Percentiles rank a stretch among this genome's conserved stretches.
Conservation (phyloP, 176 grass and related monocot species). For the Aegilops sharonensis region DNA sequence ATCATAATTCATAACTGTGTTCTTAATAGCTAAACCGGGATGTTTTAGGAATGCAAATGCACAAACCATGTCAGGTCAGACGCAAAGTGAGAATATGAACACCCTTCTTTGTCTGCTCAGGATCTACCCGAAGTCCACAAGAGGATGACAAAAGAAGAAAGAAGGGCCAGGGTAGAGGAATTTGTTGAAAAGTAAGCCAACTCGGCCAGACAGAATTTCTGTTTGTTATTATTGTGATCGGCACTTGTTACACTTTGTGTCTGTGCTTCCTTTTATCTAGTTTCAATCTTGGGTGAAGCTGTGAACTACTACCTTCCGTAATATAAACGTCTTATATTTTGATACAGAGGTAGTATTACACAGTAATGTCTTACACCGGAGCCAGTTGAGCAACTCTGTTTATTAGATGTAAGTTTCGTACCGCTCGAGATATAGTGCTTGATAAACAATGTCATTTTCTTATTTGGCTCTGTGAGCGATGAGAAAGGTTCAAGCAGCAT, state of each 20-base stretch:
- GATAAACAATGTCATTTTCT: neutral
- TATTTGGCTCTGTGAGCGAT: neutral
- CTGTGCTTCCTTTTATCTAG: neutral
- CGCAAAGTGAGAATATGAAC: neutral
- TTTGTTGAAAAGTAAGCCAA: constrained; percentile 23
- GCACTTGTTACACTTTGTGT: neutral
- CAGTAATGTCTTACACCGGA: neutral
- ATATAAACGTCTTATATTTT: neutral
- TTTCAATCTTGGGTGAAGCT: neutral
- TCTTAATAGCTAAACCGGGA: neutral
- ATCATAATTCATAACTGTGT: neutral
- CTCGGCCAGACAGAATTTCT: neutral
- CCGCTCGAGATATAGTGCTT: neutral
- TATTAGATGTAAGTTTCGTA: neutral
- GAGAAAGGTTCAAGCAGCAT: neutral
- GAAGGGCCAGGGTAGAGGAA: constrained; percentile 19
- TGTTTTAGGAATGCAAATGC: neutral
- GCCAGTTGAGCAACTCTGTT: neutral
- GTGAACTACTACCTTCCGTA: neutral
- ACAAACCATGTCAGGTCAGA: neutral
- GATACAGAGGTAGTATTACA: neutral
- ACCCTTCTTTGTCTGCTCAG: constrained; percentile 20
- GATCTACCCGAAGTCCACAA: constrained; percentile 21
- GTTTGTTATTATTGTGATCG: neutral
- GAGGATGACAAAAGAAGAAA: constrained; percentile 36